Evolutionary conservation across 139 green algal species (phyloP), one percentile per base, ranked within the genome.

Genomic region (Chlorella sp.): DNA sequence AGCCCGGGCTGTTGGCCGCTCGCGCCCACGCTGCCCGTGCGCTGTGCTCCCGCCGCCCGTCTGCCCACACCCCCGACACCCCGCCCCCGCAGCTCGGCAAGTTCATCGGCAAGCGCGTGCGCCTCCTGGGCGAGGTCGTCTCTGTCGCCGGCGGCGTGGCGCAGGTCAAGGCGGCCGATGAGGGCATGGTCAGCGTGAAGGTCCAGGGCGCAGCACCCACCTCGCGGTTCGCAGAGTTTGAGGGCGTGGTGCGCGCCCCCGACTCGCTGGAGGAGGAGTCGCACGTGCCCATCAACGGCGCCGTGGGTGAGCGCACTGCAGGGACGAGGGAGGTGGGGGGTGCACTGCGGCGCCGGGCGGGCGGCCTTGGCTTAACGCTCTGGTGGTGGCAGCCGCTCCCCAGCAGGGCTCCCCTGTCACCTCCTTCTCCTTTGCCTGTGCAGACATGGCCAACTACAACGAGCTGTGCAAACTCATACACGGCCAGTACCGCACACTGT

Each of bases 401-500:
- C 59, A 15, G 25, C 14, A 41, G 14, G 1, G 40, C 43, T 74
- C 9, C 42, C 21, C 19, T 2, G n/a, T 41, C n/a, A 58, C 33
- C 5, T 60, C 66, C 21, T 21, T 11, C 50, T 67, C 46, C 46
- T 59, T 74, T 35, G 21, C 14, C 29, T 36, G 3, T 78, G 79
- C 87, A 93, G 90, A 94, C 71, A 79, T 94, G 72, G 51, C 78
- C 38, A 86, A 88, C 29, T 92, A 94, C 77, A 89, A 90, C 66
- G 84, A 94, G 73, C 50, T 92, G 8, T 83, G 82, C 63, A 91
- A 88, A 60, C 83, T 94, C 9, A 58, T 69, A 27, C 88, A 90
- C 73, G 73, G 63, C 25, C 59, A 77, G 40, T 83, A 86, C 63
- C 56, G 50, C 33, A 46, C 51, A 25, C 69, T 93, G 14, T 93